phyloP scores from a whole-genome alignment of 306 rosid genomes.

The Arachis stenosperma region DNA sequence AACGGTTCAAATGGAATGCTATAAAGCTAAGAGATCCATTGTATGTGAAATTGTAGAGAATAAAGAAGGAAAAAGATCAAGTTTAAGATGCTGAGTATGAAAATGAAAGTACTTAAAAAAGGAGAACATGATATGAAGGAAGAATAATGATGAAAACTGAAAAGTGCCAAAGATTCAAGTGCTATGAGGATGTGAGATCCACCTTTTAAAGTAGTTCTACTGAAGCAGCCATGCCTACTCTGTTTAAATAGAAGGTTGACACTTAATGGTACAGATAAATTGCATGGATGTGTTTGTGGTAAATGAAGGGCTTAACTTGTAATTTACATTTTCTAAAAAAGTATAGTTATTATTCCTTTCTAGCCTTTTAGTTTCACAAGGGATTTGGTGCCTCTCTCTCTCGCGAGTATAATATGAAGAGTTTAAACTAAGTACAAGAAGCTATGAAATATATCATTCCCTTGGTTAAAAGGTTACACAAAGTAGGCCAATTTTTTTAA shows the following conservation, averaged over 20 bases:
- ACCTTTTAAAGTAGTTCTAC: conserved; percentile 53
- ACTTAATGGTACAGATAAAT: not conserved
- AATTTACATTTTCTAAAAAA: conserved; percentile 21
- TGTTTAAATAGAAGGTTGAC: conserved; percentile 27
- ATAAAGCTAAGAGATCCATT: conserved; percentile 33
- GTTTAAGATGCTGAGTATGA: not conserved
- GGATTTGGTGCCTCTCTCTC: conserved; percentile 38
- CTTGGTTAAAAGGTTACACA: conserved; percentile 37
- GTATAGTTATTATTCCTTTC: conserved; percentile 26
- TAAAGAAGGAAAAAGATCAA: conserved; percentile 23
- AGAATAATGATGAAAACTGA: conserved; percentile 30
- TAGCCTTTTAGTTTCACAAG: conserved; percentile 41
- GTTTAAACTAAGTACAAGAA: conserved; percentile 39
- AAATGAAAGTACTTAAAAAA: conserved; percentile 33
- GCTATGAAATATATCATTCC: conserved; percentile 38
- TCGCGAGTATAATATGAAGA: conserved; percentile 38
- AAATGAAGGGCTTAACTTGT: conserved; percentile 31
- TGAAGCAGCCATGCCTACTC: conserved; percentile 47
- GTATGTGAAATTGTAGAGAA: conserved; percentile 32
- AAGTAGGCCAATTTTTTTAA: no score
- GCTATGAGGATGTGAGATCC: conserved; percentile 36
- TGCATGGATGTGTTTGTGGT: conserved; percentile 7
- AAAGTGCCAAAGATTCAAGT: conserved; percentile 35
- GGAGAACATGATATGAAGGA: conserved; percentile 38
- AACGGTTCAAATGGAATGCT: conserved; percentile 34